Conservation (phyloP, 1,284 basidiomycete genomes). For the Ganoderma meredithae region DNA sequence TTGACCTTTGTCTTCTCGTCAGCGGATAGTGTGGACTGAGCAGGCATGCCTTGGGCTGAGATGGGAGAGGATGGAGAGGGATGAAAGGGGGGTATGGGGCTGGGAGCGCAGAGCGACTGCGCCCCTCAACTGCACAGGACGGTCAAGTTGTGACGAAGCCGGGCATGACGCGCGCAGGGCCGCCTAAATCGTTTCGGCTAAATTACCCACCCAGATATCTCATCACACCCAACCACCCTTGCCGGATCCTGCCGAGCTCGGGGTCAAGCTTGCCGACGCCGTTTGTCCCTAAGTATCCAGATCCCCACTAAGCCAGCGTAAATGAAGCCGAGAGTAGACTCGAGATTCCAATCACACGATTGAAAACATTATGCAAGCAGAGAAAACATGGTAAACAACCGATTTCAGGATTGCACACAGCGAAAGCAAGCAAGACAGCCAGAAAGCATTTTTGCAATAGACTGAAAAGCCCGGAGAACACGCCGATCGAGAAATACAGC, state of each 20-base stretch:
- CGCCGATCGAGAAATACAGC: too few relatives aligned
- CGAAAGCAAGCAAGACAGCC: slow-evolving; percentile 21
- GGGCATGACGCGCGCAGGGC: slow-evolving; percentile 20
- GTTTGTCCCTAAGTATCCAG: not conserved
- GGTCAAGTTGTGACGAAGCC: slow-evolving; percentile 11
- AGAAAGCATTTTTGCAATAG: slow-evolving; percentile 18
- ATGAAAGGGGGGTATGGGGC: slow-evolving; percentile 15
- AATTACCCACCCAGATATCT: slow-evolving; percentile 4
- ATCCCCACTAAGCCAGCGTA: too few relatives aligned
- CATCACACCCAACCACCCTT: not conserved
- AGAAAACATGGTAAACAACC: not conserved
- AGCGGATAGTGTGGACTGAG: slow-evolving; percentile 69
- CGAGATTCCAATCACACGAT: not conserved
- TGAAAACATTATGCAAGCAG: not conserved
- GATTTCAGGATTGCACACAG: slow-evolving; percentile 10
- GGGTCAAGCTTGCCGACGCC: not conserved
- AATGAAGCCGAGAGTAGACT: not conserved
- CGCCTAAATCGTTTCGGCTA: slow-evolving; percentile 23
- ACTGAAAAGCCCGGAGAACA: not conserved
- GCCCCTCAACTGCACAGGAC: slow-evolving; percentile 28
- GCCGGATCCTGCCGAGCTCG: not conserved
- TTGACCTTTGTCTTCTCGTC: slow-evolving; percentile 85
- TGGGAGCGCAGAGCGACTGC: slow-evolving; percentile 30
- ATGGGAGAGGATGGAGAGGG: not conserved
- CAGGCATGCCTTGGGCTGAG: slow-evolving; percentile 59